Evolutionary conservation across 768 basidiomycete genomes (phyloP).

Genomic region (Russula emetica): DNA sequence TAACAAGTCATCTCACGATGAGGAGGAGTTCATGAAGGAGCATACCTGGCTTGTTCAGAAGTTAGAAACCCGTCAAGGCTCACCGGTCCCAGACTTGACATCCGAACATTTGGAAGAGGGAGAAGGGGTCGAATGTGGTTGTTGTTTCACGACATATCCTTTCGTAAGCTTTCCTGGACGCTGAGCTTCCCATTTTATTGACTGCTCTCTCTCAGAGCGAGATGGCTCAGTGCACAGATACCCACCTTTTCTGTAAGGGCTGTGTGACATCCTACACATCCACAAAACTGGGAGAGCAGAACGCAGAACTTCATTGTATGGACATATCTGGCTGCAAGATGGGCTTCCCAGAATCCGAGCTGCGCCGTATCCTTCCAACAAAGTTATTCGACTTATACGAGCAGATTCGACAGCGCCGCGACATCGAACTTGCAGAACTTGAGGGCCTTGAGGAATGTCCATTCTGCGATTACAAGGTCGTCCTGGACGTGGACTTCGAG

Average conservation of each 20-base stretch:
- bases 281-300: conserved; percentile 59
- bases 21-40: conserved; percentile 34
- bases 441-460: conserved; percentile 87
- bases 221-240: conserved; percentile 86
- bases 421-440: conserved; percentile 71
- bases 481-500: conserved; percentile 46
- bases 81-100: conserved; percentile 28
- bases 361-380: conserved; percentile 58
- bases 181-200: neutral
- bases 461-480: conserved; percentile 79
- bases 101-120: conserved; percentile 39
- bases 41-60: conserved; percentile 40
- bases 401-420: conserved; percentile 70
- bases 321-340: conserved; percentile 70
- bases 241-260: conserved; percentile 76
- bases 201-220: conserved; percentile 49
- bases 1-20: conserved; percentile 26
- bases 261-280: conserved; percentile 71
- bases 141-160: conserved; percentile 71
- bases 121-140: conserved; percentile 79
- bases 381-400: conserved; percentile 70
- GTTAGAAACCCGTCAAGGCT: conserved; percentile 22
- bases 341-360: conserved; percentile 63
- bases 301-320: conserved; percentile 71
- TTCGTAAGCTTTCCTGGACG: conserved; percentile 50